These are phyloP conservation scores for Podospora pseudopauciseta DNA, from an alignment of 495 filamentous ascomycete species.

Conservation along the genomic window DNA sequence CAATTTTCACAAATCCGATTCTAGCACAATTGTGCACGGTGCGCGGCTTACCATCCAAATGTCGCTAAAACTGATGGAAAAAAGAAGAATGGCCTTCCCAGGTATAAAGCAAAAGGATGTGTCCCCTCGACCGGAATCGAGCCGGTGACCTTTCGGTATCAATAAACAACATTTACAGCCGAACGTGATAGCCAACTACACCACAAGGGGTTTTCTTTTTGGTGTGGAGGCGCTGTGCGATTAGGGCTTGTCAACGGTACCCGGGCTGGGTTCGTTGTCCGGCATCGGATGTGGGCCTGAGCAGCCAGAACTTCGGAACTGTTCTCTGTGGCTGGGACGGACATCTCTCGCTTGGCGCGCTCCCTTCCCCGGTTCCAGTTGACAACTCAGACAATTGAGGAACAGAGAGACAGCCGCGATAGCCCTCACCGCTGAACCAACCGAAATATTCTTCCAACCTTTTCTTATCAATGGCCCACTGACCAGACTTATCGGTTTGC, in stretches of 20 bases:
- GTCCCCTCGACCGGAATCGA: slow-evolving; percentile 6
- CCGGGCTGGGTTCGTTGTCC: background rate
- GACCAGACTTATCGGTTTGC: background rate
- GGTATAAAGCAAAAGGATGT: background rate
- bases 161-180: slow-evolving; percentile 10
- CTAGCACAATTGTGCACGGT: no score
- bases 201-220: slow-evolving; percentile 3
- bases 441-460: background rate
- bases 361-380: background rate
- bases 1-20: no score
- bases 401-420: background rate
- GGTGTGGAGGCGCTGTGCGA: background rate
- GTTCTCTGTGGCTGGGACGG: background rate
- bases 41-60: no score
- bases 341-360: background rate
- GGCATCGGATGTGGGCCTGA: background rate
- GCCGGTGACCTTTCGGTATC: slow-evolving; percentile 10
- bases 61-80: no score
- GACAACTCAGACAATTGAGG: background rate
- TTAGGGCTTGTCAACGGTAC: background rate
- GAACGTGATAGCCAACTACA: slow-evolving; percentile 13
- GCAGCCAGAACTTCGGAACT: no score
- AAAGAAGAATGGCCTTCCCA: background rate
- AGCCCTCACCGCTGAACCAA: background rate
- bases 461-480: background rate